Conservation (phyloP, 1,139 yeast species). For the Kodamaea derodonti region DNA sequence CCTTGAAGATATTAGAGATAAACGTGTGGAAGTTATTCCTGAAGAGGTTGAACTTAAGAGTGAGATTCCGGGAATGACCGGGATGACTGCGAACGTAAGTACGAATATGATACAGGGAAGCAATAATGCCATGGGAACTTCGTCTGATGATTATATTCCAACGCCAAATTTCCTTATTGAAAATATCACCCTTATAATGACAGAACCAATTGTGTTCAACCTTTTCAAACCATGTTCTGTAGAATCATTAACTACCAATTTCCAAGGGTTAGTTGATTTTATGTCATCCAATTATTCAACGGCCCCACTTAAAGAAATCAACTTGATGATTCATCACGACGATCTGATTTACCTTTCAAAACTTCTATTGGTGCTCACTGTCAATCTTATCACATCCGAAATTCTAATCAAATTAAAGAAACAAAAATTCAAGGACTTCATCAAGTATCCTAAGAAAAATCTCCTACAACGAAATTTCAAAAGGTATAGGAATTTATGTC, state of each 20-base stretch:
- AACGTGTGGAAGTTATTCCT: neutral
- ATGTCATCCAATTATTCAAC: conserved; percentile 17
- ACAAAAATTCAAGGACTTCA: conserved; percentile 21
- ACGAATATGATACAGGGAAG: neutral
- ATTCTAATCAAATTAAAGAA: conserved; percentile 28
- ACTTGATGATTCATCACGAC: conserved; percentile 23
- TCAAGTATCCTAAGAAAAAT: conserved; percentile 17
- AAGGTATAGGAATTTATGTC: conserved; percentile 25
- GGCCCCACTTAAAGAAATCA: conserved; percentile 12
- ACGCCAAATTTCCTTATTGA: conserved; percentile 14
- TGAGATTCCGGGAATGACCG: neutral
- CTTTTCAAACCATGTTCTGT: conserved; percentile 26
- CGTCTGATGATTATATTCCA: conserved; percentile 11
- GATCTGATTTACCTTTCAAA: conserved; percentile 33
- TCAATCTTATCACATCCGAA: conserved; percentile 29
- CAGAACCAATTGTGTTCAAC: conserved; percentile 15
- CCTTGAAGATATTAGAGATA: conserved; percentile 14
- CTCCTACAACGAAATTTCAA: conserved; percentile 18
- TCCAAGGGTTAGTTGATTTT: conserved; percentile 23
- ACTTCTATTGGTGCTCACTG: conserved; percentile 26
- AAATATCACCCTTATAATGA: conserved; percentile 12
- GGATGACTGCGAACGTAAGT: neutral
- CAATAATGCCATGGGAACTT: neutral
- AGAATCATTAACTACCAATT: conserved; percentile 24
- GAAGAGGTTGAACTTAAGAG: neutral